Conservation (phyloP, 257 asterid genomes). For the Fraxinus cuspidata region DNA sequence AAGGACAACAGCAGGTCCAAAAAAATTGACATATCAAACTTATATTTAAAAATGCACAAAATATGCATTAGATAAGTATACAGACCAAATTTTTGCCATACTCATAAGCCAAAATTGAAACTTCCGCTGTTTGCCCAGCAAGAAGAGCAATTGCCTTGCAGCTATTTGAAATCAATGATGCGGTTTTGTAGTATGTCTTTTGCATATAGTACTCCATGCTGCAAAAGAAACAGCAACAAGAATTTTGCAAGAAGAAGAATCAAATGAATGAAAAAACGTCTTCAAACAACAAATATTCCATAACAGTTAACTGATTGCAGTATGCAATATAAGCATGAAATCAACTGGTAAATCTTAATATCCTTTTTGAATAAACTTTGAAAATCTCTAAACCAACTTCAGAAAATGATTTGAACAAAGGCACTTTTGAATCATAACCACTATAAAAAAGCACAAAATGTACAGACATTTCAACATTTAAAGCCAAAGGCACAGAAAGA, state of each 20-base stretch:
- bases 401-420: neutral
- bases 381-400: neutral
- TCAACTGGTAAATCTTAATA: neutral
- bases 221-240: constrained; percentile 32
- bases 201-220: constrained; percentile 99
- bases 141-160: constrained; percentile 90
- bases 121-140: constrained; percentile 93
- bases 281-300: neutral
- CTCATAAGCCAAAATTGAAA: constrained; percentile 82
- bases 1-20: neutral
- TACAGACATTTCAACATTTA: neutral
- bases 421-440: neutral
- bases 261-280: constrained; percentile 1
- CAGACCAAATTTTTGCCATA: constrained; percentile 93
- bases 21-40: neutral
- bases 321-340: neutral
- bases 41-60: neutral
- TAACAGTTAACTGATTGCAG: neutral
- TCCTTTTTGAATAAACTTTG: neutral
- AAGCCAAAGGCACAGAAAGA: neutral
- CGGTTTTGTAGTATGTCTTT: constrained; percentile 94
- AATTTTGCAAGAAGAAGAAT: constrained; percentile 1
- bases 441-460: neutral
- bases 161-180: constrained; percentile 93
- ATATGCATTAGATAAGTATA: constrained; percentile 9